Evolutionary conservation across 202 grass and related monocot genomes (phyloP), one percentile per base, ranked within the genome.

Genomic region (Cymbopogon flexuosus): DNA sequence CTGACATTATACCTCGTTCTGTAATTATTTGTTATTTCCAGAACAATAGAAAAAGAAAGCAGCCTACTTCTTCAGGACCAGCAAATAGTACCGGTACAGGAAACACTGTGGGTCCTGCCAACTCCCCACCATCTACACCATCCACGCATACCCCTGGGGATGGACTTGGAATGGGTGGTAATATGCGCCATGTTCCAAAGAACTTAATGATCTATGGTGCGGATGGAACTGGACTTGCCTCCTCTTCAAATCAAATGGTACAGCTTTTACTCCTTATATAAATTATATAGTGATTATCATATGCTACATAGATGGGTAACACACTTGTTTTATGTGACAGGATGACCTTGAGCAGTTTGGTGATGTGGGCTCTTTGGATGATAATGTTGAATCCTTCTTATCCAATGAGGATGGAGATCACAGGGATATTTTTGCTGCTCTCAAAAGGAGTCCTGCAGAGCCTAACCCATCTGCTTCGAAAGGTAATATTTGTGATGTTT

Each of bases 181-280:
- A 91, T 61, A 77, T 88, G 81, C 85, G 85, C 67, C 87, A 96
- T 39, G 83, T 90, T 82, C 68, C 88, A 0, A 98, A 96, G 83
- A 91, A 88, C 85, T 64, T 93, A 78, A 90, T 99, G 92, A 93
- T 99, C 83, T 99, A 99, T 83, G 93, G 92, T 72, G 60, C 83
- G 3, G 96, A 99, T 51, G 93, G 93, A 79, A 75, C 96, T 61
- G 96, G 96, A 78, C 90, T 96, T 5, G 87, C 88, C 62, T 88
- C 96, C 66, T 99, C 96, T 85, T 99, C 96, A 91, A 99, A 93
- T 89, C 96, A 99, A 85, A 93, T 99, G 87, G 96, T 82, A 69
- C 40, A 65, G 10, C 73, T 70, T 65, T 89, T 35, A 30, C 43
- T 79, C 65, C 76, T 76, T 30, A 66, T 91, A 65, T 84, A 61